phyloP scores from a whole-genome alignment of 78 protist species.

The Planoprotostelium fungivorum region DNA sequence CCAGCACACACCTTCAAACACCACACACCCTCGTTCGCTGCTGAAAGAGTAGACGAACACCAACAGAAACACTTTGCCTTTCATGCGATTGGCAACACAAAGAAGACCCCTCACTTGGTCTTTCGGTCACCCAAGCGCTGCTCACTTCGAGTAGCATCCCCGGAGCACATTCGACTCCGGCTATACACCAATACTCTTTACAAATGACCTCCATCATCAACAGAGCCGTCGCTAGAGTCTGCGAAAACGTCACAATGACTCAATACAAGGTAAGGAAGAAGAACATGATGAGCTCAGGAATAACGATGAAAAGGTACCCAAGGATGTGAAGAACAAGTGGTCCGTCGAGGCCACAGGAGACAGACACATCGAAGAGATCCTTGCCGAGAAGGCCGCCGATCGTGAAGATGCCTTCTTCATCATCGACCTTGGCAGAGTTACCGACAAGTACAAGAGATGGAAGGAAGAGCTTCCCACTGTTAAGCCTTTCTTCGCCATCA shows the following conservation, averaged over 20 bases:
- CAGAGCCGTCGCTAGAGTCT: neutral
- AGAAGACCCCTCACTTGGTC: neutral
- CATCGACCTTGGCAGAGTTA: neutral
- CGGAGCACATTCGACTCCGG: neutral
- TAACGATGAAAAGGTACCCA: neutral
- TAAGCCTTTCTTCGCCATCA: constrained; percentile 58
- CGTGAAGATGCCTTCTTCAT: neutral
- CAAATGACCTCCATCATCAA: neutral
- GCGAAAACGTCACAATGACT: neutral
- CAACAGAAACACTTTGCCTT: neutral
- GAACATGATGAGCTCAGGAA: neutral
- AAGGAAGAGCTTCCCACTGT: neutral
- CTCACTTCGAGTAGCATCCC: neutral
- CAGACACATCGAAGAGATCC: neutral
- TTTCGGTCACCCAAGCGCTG: neutral
- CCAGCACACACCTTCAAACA: too few species aligned
- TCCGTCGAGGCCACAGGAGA: neutral
- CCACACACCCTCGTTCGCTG: too few species aligned
- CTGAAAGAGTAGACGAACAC: too few species aligned
- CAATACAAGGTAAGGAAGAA: neutral
- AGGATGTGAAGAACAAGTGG: neutral
- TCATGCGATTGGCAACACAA: neutral
- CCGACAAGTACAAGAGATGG: neutral
- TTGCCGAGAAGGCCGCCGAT: neutral
- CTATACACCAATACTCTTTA: neutral